Percentiles rank a stretch among this genome's conserved stretches.
phyloP scores from a whole-genome alignment of 345 rosid genomes.

The Populus euphratica region DNA sequence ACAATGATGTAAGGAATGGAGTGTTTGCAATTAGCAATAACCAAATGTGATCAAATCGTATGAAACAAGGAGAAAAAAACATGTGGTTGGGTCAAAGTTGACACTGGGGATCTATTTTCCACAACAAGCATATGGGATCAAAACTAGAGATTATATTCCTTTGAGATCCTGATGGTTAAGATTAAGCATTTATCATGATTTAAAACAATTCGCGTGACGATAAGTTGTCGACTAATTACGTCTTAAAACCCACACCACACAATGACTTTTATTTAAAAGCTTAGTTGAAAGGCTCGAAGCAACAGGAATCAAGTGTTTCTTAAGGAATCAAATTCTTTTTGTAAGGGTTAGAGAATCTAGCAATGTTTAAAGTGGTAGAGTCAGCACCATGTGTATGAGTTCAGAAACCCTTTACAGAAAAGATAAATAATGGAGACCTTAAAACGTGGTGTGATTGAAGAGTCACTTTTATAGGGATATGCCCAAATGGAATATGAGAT shows the following conservation, averaged over 20 bases:
- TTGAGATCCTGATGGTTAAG: neutral
- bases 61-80: neutral
- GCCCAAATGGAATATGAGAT: conserved; percentile 22
- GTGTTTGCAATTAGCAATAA: neutral
- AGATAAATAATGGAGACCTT: conserved; percentile 4
- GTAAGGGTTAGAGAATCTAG: neutral
- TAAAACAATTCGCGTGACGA: neutral
- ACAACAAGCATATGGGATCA: conserved; percentile 10
- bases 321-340: conserved; percentile 7
- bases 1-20: neutral
- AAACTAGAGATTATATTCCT: conserved; percentile 10
- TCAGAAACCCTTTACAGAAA: neutral
- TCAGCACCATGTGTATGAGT: conserved; percentile 28
- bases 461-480: conserved; percentile 24
- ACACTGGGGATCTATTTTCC: conserved; percentile 9
- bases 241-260: neutral
- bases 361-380: conserved; percentile 11
- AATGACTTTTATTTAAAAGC: conserved; percentile 6
- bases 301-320: conserved; percentile 30
- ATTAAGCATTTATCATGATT: conserved; percentile 1
- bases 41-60: conserved; percentile 1
- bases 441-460: conserved; percentile 2
- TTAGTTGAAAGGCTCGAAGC: neutral
- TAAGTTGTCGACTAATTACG: conserved; percentile 16
- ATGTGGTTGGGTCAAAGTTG: conserved; percentile 13